Evolutionary conservation across 208 protist genomes (phyloP).

Genomic region (Trypanosoma boissoni): DNA sequence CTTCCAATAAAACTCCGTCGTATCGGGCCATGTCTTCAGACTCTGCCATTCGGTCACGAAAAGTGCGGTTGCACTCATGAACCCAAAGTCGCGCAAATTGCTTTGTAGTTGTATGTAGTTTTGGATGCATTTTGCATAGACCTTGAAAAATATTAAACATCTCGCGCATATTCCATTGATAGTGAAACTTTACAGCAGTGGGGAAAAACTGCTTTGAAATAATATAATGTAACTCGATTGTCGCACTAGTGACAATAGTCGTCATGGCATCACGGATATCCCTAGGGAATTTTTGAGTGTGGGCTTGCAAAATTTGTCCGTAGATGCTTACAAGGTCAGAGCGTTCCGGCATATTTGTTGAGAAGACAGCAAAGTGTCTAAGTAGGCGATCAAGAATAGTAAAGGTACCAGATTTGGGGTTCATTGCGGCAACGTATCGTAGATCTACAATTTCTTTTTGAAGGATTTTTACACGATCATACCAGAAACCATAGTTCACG

Average conservation of each 20-base stretch:
- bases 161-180: conserved; percentile 98
- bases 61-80: conserved; percentile 97
- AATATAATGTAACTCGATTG: conserved; percentile 91
- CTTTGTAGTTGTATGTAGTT: conserved; percentile 76
- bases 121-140: conserved; percentile 87
- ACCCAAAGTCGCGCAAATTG: conserved; percentile 93
- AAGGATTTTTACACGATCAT: conserved; percentile 95
- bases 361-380: conserved; percentile 96
- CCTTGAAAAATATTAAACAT: conserved; percentile 97
- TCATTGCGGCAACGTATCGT: conserved; percentile 97
- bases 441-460: conserved; percentile 95
- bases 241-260: conserved; percentile 87
- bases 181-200: conserved; percentile 99
- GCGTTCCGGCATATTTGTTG: conserved; percentile 93
- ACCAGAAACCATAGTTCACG: conserved; percentile 98
- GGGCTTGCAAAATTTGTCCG: conserved; percentile 92
- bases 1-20: conserved; percentile 86
- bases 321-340: conserved; percentile 93
- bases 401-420: conserved; percentile 98
- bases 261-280: conserved; percentile 88
- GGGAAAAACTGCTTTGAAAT: conserved; percentile 95
- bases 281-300: conserved; percentile 83
- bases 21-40: conserved; percentile 90
- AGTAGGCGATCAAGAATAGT: conserved; percentile 95
- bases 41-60: conserved; percentile 94